Conservation (phyloP, 495 filamentous ascomycete species). For the Aspergillus funiculosus region DNA sequence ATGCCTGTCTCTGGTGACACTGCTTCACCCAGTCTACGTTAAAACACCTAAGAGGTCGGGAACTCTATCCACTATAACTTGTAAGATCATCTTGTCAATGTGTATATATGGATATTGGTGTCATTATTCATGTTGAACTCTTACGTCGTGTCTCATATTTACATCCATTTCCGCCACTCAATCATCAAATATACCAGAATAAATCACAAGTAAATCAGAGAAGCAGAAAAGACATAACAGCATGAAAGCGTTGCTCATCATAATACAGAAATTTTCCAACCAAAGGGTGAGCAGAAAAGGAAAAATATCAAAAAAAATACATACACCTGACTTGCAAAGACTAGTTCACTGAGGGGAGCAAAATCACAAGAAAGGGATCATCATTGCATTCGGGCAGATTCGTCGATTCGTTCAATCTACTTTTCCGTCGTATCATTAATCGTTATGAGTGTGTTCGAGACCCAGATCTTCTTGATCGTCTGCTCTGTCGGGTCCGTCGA, state of each 20-base stretch:
- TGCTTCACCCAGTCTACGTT: not conserved
- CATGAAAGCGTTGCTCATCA: slow-evolving; percentile 25
- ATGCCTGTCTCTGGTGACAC: not conserved
- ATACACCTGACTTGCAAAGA: slow-evolving; percentile 19
- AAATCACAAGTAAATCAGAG: slow-evolving; percentile 13
- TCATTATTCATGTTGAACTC: slow-evolving; percentile 3
- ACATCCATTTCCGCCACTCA: slow-evolving; percentile 21
- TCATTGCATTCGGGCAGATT: slow-evolving; percentile 7
- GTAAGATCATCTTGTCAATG: too few relatives aligned
- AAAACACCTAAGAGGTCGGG: not conserved
- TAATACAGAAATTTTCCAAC: slow-evolving; percentile 28
- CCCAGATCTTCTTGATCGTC: slow-evolving; percentile 39
- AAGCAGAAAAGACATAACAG: slow-evolving; percentile 17
- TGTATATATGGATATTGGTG: too few relatives aligned
- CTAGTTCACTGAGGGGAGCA: not conserved
- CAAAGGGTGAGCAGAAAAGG: not conserved
- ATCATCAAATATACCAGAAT: slow-evolving; percentile 8
- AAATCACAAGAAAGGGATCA: slow-evolving; percentile 5
- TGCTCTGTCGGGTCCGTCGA: slow-evolving; percentile 42
- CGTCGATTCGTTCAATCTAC: slow-evolving; percentile 13
- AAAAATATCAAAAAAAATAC: slow-evolving; percentile 16
- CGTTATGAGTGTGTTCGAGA: slow-evolving; percentile 34
- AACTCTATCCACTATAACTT: too few relatives aligned
- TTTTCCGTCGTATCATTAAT: slow-evolving; percentile 6
- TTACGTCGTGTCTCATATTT: slow-evolving; percentile 26